Percentiles rank a stretch among this genome's conserved stretches.
phyloP scores from a whole-genome alignment of 208 protist species.

The Crithidia thermophila region DNA sequence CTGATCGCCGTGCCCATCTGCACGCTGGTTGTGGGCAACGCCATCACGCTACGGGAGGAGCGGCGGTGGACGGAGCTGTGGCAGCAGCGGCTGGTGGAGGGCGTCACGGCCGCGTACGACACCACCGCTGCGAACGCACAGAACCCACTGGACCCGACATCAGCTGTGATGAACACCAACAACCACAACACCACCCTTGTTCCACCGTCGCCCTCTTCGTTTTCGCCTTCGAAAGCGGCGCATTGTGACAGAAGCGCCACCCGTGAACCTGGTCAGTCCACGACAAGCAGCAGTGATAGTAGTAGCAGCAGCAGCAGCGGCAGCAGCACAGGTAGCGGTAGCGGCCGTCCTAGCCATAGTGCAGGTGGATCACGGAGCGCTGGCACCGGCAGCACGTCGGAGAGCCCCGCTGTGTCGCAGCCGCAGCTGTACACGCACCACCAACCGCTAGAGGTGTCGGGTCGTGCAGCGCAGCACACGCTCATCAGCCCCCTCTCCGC shows the following conservation, averaged over 20 bases:
- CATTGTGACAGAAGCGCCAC: too few relatives aligned
- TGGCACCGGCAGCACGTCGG: not conserved
- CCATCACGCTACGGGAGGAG: slow-evolving; percentile 56
- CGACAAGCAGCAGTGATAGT: not conserved
- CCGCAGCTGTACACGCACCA: not conserved
- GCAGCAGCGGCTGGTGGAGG: slow-evolving; percentile 40
- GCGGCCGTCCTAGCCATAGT: too few relatives aligned
- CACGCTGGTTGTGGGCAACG: slow-evolving; percentile 48
- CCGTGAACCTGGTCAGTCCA: too few relatives aligned
- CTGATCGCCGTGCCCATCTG: slow-evolving; percentile 46
- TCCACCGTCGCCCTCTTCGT: too few relatives aligned
- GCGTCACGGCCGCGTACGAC: slow-evolving; percentile 26
- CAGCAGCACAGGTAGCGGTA: not conserved
- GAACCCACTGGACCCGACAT: slow-evolving; percentile 10
- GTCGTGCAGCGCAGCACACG: not conserved
- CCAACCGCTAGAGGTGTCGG: too few relatives aligned
- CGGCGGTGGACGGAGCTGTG: slow-evolving; percentile 49
- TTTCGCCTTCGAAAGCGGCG: too few relatives aligned
- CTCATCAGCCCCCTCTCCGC: not conserved
- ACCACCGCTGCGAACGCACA: not conserved
- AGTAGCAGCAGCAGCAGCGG: not conserved
- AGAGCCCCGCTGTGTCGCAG: too few relatives aligned
- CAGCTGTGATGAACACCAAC: too few relatives aligned
- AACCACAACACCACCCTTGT: not conserved
- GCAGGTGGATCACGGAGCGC: not conserved